Percentiles rank a stretch among this genome's conserved stretches.
phyloP scores from a whole-genome alignment of 202 grass and related monocot species.

The Musa balbisiana region DNA sequence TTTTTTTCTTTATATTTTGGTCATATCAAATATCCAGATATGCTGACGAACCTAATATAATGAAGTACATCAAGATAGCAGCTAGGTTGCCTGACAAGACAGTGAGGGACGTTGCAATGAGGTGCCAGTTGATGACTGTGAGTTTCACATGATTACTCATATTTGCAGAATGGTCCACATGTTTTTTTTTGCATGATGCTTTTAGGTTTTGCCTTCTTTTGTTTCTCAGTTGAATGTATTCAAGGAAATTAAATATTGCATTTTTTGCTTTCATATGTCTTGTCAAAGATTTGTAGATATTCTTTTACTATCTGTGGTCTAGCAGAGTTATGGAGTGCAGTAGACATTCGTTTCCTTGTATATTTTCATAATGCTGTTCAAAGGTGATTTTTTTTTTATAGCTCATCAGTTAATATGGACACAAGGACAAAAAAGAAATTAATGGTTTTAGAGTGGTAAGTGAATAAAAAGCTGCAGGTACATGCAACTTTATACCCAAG shows the following conservation, averaged over 20 bases:
- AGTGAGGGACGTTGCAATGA: constrained; percentile 40
- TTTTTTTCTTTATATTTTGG: neutral
- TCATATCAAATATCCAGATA: constrained; percentile 16
- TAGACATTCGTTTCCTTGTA: too few species aligned
- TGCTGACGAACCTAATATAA: constrained; percentile 28
- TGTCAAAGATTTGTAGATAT: neutral
- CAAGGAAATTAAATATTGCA: neutral
- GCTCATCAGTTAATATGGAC: too few species aligned
- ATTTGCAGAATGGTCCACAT: neutral
- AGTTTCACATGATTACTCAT: neutral
- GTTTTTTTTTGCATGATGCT: neutral
- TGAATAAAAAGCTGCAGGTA: too few species aligned
- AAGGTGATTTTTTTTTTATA: neutral
- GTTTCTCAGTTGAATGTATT: neutral
- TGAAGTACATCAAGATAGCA: constrained; percentile 46
- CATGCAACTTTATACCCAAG: too few species aligned
- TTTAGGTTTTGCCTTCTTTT: neutral
- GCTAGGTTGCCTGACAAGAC: constrained; percentile 28
- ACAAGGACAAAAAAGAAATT: too few species aligned
- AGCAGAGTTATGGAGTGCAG: too few species aligned
- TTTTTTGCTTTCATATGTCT: neutral
- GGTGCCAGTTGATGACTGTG: constrained; percentile 41
- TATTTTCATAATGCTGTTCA: neutral
- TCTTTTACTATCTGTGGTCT: neutral
- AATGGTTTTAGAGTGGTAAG: too few species aligned